A percentile compares a stretch with the other conserved stretches of the same genome.
phyloP scores from a whole-genome alignment of 2,329 filamentous ascomycete species.

The Aspergillus alliaceus region DNA sequence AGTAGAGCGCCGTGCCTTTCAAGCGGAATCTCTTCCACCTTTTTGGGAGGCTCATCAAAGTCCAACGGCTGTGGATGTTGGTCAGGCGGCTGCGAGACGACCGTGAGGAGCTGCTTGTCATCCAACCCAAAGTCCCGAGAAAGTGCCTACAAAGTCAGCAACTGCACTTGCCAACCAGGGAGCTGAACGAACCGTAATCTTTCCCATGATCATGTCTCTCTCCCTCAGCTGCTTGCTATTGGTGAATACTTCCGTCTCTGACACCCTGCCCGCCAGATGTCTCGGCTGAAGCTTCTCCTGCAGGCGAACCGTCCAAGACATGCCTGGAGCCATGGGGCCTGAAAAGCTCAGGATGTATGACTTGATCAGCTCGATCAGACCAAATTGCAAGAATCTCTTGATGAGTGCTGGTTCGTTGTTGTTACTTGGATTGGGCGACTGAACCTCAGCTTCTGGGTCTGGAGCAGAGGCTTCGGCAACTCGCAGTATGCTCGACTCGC shows the following conservation, averaged over 20 bases:
- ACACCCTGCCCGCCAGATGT: slow-evolving; percentile 49
- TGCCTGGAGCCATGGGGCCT: slow-evolving; percentile 35
- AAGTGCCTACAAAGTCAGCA: slow-evolving; percentile 41
- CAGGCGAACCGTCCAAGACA: slow-evolving; percentile 50
- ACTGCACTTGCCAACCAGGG: background rate
- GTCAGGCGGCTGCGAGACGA: slow-evolving; percentile 41
- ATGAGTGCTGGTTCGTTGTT: slow-evolving; percentile 54
- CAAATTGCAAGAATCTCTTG: slow-evolving; percentile 60
- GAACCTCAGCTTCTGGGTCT: slow-evolving; percentile 58
- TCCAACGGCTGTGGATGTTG: slow-evolving; percentile 45
- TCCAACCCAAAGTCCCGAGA: slow-evolving; percentile 55
- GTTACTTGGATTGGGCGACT: slow-evolving; percentile 36
- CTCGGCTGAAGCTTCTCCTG: slow-evolving; percentile 59
- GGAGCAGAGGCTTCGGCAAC: slow-evolving; percentile 43
- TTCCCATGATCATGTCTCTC: slow-evolving; percentile 57
- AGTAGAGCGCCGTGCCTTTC: slow-evolving; percentile 57
- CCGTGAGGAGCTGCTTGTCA: slow-evolving; percentile 48
- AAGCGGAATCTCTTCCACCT: slow-evolving; percentile 55
- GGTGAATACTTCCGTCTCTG: slow-evolving; percentile 53
- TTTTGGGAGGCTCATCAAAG: slow-evolving; percentile 56
- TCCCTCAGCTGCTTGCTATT: slow-evolving; percentile 51
- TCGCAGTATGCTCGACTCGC: slow-evolving; percentile 43
- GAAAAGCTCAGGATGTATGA: slow-evolving; percentile 54
- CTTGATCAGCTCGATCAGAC: slow-evolving; percentile 61
- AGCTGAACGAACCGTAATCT: slow-evolving; percentile 47